These are phyloP conservation scores for Solanum hybrid DNA, from an alignment of 305 asterid genomes.

Conservation along the genomic window DNA sequence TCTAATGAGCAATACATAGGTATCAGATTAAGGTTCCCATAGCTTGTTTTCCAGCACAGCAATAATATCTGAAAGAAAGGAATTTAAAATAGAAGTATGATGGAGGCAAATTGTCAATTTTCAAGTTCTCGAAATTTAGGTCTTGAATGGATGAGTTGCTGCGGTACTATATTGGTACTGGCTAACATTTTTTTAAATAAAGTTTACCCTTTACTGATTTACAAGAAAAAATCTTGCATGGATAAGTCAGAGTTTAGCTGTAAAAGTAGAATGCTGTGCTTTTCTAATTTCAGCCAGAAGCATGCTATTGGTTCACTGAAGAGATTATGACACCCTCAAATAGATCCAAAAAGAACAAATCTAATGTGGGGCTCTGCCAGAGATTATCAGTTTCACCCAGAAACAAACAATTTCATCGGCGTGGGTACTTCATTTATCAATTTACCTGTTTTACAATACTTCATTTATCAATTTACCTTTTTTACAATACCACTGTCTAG, in stretches of 20 bases:
- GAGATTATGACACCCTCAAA: not conserved
- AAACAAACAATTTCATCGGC: not conserved
- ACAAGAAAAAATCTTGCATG: not conserved
- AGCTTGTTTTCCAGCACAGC: not conserved
- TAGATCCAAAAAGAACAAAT: not conserved
- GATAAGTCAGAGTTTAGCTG: not conserved
- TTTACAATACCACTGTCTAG: not conserved
- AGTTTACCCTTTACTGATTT: not conserved
- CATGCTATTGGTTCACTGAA: not conserved
- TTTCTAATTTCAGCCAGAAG: not conserved
- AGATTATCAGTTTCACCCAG: not conserved
- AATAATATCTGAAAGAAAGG: not conserved
- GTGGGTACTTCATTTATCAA: not conserved
- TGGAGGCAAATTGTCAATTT: not conserved
- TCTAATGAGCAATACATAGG: not conserved
- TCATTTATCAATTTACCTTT: not conserved
- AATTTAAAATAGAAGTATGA: not conserved
- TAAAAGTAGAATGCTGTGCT: not conserved
- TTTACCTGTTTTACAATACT: not conserved
- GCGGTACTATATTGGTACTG: not conserved
- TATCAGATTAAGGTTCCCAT: not conserved
- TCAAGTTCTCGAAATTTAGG: not conserved
- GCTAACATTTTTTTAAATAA: not conserved
- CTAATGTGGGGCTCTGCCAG: not conserved
- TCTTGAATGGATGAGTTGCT: not conserved